Base-by-base conservation (phyloP, 148 eudicot species). In the Hydrangea macrophylla region DNA sequence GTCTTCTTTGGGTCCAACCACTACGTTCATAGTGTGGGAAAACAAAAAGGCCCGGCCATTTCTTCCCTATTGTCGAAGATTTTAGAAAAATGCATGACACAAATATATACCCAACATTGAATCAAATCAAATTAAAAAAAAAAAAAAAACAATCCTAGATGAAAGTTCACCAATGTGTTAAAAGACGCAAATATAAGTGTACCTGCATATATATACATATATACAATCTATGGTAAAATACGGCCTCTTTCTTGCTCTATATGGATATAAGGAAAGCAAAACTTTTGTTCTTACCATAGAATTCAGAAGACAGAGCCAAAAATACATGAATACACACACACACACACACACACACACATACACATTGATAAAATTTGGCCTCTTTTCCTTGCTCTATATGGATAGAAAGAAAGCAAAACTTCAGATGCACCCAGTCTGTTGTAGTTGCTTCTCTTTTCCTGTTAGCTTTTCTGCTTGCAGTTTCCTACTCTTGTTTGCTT, bases 41-140 rank as follows among this genome's bases (percentile, higher is more conserved):
- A 78, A 74, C 67, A 78, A 60, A 70, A 73, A 78, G 15, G 81
- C 81, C 20, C 78, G 62, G 11, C 81, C 78, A 31, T 55, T 24
- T 74, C 64, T 58, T 65, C 73, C 71, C 81, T 78, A 45, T 58
- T 10, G 31, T 42, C 33, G n/a, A 22, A 42, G 24, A 64, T 13
- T 27, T 9, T 31, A 36, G 3, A 37, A 17, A 36, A 36, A 8
- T 33, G 0, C 6, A 10, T 9, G 1, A 55, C 9, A n/a, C 0
- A 8, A 28, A n/a, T n/a, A 17, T 3, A 10, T 9, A 22, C 32
- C 59, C 15, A 35, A 36, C n/a, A n/a, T n/a, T n/a, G 33, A 22
- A 9, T 25, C 17, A 23, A 7, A 9, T 36, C 20, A 28, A 5
- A 17, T 0, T 23, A 24, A 31, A 45, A 63, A 27, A 12, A 8